phyloP scores from a whole-genome alignment of 1,284 basidiomycete species.

The Puccinia horiana region DNA sequence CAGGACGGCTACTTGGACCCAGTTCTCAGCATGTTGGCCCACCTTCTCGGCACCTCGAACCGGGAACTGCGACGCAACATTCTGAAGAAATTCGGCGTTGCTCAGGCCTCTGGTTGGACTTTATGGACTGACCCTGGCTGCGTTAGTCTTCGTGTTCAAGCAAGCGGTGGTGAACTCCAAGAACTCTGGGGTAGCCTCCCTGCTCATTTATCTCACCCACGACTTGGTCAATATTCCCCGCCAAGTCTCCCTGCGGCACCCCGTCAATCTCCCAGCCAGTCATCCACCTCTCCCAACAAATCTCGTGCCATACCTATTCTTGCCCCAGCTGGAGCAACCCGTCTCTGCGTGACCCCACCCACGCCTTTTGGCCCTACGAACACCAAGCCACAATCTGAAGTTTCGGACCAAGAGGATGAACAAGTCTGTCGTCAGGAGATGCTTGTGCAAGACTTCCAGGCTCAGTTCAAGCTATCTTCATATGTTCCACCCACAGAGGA shows the following conservation, averaged over 20 bases:
- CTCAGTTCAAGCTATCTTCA: not conserved
- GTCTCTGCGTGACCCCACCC: conserved; percentile 15
- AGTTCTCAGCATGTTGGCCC: conserved; percentile 2
- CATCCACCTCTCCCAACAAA: conserved; percentile 3
- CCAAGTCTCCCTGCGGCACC: not conserved
- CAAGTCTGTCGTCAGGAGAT: not conserved
- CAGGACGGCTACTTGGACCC: conserved; percentile 43
- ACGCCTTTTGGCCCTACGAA: not conserved
- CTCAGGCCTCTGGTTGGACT: conserved; percentile 24
- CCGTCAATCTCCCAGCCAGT: not conserved
- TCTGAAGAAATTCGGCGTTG: not conserved
- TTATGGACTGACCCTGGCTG: conserved; percentile 44
- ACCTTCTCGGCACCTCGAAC: not conserved
- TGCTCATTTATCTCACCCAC: conserved; percentile 8
- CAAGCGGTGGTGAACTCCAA: conserved; percentile 14
- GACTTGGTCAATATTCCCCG: not conserved
- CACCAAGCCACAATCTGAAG: not conserved
- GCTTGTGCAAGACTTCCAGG: not conserved
- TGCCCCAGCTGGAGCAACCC: conserved; percentile 7
- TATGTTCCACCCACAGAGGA: not conserved
- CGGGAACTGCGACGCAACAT: conserved; percentile 7
- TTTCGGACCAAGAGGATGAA: not conserved
- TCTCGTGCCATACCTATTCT: conserved; percentile 43
- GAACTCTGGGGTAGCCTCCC: conserved; percentile 41
- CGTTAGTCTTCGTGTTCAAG: conserved; percentile 26